Evolutionary conservation across 2,329 filamentous ascomycete species (phyloP).

Genomic region (Fusarium miscanthi): DNA sequence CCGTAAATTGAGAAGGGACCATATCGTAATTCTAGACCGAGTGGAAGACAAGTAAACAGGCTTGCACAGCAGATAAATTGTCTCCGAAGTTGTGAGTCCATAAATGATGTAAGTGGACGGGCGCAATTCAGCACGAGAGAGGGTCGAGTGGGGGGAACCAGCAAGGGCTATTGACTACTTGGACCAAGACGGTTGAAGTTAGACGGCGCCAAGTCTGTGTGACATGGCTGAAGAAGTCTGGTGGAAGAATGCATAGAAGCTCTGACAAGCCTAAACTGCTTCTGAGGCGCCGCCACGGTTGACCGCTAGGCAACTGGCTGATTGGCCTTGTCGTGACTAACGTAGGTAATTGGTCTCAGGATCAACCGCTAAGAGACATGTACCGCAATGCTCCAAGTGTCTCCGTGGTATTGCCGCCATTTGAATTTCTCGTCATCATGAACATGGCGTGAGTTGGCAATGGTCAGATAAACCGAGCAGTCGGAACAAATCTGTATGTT

Average conservation of each 20-base stretch:
- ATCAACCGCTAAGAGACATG: constrained; percentile 20
- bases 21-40: constrained; percentile 20
- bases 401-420: constrained; percentile 33
- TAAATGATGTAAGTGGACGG: constrained; percentile 46
- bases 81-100: constrained; percentile 36
- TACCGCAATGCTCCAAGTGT: constrained; percentile 1
- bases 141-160: constrained; percentile 37
- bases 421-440: constrained; percentile 30
- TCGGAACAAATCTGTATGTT: constrained; percentile 10
- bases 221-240: constrained; percentile 33
- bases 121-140: constrained; percentile 31
- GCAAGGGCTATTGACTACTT: constrained; percentile 26
- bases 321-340: constrained; percentile 13
- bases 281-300: constrained; percentile 25
- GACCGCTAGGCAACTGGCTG: constrained; percentile 24
- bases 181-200: constrained; percentile 8
- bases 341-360: not conserved
- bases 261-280: constrained; percentile 20
- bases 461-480: constrained; percentile 28
- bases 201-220: constrained; percentile 28
- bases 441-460: constrained; percentile 36
- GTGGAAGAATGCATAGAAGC: constrained; percentile 47
- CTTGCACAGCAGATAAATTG: constrained; percentile 18
- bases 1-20: constrained; percentile 18
- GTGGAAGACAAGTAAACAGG: constrained; percentile 23